Evolutionary conservation across 768 basidiomycete genomes (phyloP).

Genomic region (Phlegmacium glaucopus): DNA sequence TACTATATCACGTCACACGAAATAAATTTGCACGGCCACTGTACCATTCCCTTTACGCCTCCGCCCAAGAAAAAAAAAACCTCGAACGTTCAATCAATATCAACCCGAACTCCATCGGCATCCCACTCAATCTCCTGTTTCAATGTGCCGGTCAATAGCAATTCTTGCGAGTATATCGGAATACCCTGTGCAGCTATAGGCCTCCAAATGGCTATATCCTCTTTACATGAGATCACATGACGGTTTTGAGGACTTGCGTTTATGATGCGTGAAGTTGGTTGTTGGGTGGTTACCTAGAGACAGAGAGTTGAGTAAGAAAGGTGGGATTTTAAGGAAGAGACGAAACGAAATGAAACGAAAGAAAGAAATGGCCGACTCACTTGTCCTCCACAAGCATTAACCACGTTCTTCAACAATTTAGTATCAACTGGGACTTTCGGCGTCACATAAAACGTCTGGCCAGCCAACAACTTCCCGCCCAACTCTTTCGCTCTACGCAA

Average conservation of each 20-base stretch:
- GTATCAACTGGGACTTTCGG: constrained; percentile 55
- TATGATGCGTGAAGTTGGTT: constrained; percentile 54
- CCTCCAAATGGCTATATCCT: constrained; percentile 66
- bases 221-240: constrained; percentile 62
- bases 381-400: constrained; percentile 68
- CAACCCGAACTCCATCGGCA: constrained; percentile 33
- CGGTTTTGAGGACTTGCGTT: constrained; percentile 44
- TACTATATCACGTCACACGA: too few relatives aligned
- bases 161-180: constrained; percentile 65
- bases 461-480: constrained; percentile 55
- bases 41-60: too few relatives aligned
- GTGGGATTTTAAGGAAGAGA: neutral
- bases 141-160: constrained; percentile 61
- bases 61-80: too few relatives aligned
- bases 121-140: constrained; percentile 70
- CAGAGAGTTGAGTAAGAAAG: too few relatives aligned
- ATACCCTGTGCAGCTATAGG: constrained; percentile 46
- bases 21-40: too few relatives aligned
- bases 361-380: constrained; percentile 38
- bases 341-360: constrained; percentile 1
- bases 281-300: constrained; percentile 40
- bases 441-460: constrained; percentile 74
- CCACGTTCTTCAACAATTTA: constrained; percentile 65
- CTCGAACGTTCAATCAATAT: neutral
- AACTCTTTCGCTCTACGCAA: constrained; percentile 53